Percentiles rank a stretch among this genome's conserved stretches.
phyloP scores from a whole-genome alignment of 164 flowering plant species.

The Cinnamomum micranthum region DNA sequence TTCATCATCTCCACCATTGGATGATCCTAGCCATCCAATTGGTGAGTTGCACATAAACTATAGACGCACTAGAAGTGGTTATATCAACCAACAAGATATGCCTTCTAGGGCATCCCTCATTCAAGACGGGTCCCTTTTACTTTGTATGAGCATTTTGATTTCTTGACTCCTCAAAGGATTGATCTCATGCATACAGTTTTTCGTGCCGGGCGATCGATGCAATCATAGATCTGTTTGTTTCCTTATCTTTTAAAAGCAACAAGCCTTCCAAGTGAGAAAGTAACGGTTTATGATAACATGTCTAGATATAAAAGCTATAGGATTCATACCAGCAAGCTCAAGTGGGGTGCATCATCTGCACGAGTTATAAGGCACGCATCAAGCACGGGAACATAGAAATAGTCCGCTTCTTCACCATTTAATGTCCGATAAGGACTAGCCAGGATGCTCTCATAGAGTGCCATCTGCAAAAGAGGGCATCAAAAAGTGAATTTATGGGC shows the following conservation, averaged over 20 bases:
- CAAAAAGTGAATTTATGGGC: not conserved
- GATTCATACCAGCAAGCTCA: slow-evolving; percentile 59
- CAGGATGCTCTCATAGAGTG: slow-evolving; percentile 80
- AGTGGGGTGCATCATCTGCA: slow-evolving; percentile 95
- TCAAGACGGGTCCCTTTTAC: not conserved
- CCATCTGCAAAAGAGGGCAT: slow-evolving; percentile 52
- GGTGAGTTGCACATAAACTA: not conserved
- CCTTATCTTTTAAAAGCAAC: not conserved
- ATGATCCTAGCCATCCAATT: not conserved
- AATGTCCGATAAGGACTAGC: slow-evolving; percentile 80
- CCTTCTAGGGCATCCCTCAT: not conserved
- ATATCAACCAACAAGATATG: no score
- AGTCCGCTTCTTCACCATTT: slow-evolving; percentile 96
- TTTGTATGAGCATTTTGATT: no score
- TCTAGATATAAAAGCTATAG: not conserved
- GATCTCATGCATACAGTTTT: not conserved
- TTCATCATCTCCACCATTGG: not conserved
- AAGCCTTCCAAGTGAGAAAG: not conserved
- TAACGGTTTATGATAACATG: not conserved
- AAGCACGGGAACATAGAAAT: slow-evolving; percentile 92
- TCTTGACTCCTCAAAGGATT: not conserved
- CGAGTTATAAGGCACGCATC: slow-evolving; percentile 94
- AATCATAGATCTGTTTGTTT: no score
- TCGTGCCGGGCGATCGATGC: not conserved
- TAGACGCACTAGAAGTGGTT: no score